Evolutionary conservation across 371 early-diverging fungal species (phyloP).

Genomic region (Cokeromyces recurvatus): DNA sequence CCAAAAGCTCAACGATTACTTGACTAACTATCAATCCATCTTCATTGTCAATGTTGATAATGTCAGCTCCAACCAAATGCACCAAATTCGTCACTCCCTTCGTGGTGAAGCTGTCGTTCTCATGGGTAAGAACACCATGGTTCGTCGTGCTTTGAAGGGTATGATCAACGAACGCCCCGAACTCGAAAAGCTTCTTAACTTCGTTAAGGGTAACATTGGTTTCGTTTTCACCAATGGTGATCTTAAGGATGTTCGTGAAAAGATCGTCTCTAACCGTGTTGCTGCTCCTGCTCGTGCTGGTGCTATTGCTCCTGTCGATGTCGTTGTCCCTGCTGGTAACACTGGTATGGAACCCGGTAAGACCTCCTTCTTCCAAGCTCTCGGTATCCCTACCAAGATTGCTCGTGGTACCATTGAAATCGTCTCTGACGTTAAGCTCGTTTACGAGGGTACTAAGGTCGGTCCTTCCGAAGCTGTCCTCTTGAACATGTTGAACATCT

Average conservation of each 20-base stretch:
- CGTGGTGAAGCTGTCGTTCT: conserved; percentile 93
- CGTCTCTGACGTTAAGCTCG: conserved; percentile 91
- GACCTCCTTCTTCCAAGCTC: conserved; percentile 99
- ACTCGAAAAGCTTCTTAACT: conserved; percentile 82
- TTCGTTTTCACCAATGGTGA: conserved; percentile 99
- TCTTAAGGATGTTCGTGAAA: conserved; percentile 92
- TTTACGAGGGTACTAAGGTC: conserved; percentile 92
- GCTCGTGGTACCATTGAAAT: conserved; percentile 99
- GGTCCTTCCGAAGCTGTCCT: conserved; percentile 99
- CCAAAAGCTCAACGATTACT: conserved; percentile 62
- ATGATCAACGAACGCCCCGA: conserved; percentile 78
- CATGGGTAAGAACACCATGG: conserved; percentile 99
- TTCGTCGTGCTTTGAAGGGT: conserved; percentile 92
- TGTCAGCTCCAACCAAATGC: conserved; percentile 99
- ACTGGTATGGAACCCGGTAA: conserved; percentile 99
- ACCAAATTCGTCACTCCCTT: conserved; percentile 94
- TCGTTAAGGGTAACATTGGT: conserved; percentile 96
- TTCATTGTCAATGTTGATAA: conserved; percentile 99
- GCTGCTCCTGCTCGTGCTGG: conserved; percentile 98
- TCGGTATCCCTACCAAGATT: conserved; percentile 99
- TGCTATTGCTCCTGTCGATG: conserved; percentile 96
- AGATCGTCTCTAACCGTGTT: conserved; percentile 92
- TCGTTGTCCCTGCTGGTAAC: conserved; percentile 96
- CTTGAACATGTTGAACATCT: conserved; percentile 99
- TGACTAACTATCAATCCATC: conserved; percentile 81